Evolutionary conservation across 148 eudicot species (phyloP), one percentile per base, ranked within the genome.

Genomic region (Bassia scoparia): DNA sequence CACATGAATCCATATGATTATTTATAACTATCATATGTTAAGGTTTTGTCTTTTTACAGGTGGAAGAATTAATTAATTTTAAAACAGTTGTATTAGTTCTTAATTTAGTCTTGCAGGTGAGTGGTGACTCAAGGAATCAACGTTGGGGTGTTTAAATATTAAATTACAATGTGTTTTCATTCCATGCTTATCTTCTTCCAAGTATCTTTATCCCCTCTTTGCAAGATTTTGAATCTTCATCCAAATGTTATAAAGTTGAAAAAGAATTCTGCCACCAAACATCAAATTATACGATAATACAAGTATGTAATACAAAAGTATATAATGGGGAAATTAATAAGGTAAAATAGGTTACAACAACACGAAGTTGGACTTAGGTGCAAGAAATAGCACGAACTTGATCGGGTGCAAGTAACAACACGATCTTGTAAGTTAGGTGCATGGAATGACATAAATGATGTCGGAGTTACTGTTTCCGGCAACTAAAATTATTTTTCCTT

Each of bases 121-220:
- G n/a, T n/a, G n/a, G n/a, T n/a, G n/a, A n/a, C n/a, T n/a, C n/a
- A n/a, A n/a, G n/a, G n/a, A n/a, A n/a, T n/a, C n/a, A n/a, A n/a
- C n/a, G n/a, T 20, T n/a, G 7, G 21, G 37, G 68, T 64, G 23
- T 37, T 58, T 20, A 62, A 24, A 38, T 65, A n/a, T 11, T 24
- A 9, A 18, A 18, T 37, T n/a, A 38, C 61, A 23, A 24, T 24
- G 53, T 44, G 4, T 26, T 44, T 66, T 26, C 34, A 26, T 43
- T 27, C 69, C 53, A 66, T 41, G 23, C 33, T 66, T 66, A 66
- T 66, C 69, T 64, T 64, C 68, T 24, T 30, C 30, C 18, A 64
- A 11, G 6, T 23, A 64, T 63, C 38, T 34, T 63, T 35, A 63
- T n/a, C 35, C 48, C 50, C 68, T 37, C 38, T 17, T 65, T 61